These are phyloP conservation scores for Akanthomyces muscarius DNA, from an alignment of 2,329 filamentous ascomycete genomes.

Conservation along the genomic window DNA sequence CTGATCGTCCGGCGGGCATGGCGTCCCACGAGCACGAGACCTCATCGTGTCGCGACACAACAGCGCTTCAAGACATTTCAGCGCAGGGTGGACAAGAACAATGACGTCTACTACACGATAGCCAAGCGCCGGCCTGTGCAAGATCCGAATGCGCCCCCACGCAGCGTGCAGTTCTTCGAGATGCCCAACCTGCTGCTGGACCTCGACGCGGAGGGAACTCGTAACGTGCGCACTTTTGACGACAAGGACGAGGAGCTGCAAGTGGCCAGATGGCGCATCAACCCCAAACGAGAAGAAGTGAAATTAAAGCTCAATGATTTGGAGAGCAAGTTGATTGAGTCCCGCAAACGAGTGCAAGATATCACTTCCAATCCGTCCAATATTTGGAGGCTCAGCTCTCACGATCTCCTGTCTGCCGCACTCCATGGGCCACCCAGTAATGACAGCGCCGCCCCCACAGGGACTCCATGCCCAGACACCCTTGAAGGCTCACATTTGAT, in stretches of 20 bases:
- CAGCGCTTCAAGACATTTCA: conserved; percentile 17
- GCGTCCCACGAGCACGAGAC: conserved; percentile 14
- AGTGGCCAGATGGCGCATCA: conserved; percentile 27
- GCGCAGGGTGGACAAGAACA: conserved; percentile 20
- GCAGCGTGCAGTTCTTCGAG: conserved; percentile 33
- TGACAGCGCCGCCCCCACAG: not conserved
- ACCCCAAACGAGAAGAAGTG: conserved; percentile 24
- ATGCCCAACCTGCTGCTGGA: conserved; percentile 45
- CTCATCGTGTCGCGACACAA: conserved; percentile 10
- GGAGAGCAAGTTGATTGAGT: conserved; percentile 26
- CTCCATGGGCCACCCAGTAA: conserved; percentile 26
- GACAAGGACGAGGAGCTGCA: conserved; percentile 33
- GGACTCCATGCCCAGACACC: not conserved
- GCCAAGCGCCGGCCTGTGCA: conserved; percentile 20
- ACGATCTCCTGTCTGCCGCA: conserved; percentile 41
- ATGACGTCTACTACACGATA: conserved; percentile 27
- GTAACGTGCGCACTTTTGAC: conserved; percentile 39
- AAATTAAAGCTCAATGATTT: conserved; percentile 29
- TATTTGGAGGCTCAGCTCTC: conserved; percentile 38
- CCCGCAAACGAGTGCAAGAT: conserved; percentile 26
- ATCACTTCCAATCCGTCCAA: conserved; percentile 24
- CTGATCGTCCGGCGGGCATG: conserved; percentile 7
- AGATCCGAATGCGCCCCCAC: not conserved
- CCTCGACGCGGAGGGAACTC: conserved; percentile 46
- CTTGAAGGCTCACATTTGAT: conserved; percentile 18